These are phyloP conservation scores for Geotrichum bryndzae DNA, from an alignment of 1,139 yeast genomes.

Conservation along the genomic window DNA sequence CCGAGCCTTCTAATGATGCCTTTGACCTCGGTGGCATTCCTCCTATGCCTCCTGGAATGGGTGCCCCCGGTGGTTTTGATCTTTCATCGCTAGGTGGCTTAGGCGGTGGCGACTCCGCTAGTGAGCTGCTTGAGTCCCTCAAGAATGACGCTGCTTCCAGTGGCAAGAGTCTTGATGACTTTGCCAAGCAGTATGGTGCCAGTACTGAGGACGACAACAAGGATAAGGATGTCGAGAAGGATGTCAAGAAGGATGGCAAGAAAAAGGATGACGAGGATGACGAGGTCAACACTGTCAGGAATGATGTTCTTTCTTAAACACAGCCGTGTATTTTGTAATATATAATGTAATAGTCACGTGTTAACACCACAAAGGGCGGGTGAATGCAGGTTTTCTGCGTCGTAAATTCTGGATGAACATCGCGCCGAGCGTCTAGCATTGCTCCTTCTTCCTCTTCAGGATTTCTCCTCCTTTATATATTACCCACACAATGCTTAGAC, in stretches of 20 bases:
- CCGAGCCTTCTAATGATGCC: conserved; percentile 38
- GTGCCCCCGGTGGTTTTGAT: conserved; percentile 27
- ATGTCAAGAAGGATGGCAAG: too few relatives aligned
- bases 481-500: background rate
- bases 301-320: conserved; percentile 3
- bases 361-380: background rate
- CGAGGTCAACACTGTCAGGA: conserved; percentile 2
- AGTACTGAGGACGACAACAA: conserved; percentile 15
- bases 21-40: conserved; percentile 30
- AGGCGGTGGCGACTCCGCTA: conserved; percentile 24
- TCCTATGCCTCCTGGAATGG: conserved; percentile 7
- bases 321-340: background rate
- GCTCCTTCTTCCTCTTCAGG: background rate
- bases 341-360: background rate
- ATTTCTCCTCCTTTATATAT: background rate
- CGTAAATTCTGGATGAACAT: background rate
- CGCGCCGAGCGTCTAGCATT: background rate
- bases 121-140: conserved; percentile 17
- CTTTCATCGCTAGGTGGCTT: conserved; percentile 22
- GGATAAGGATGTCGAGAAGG: conserved; percentile 4
- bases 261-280: conserved; percentile 18
- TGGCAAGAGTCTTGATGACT: conserved; percentile 17
- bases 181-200: conserved; percentile 14
- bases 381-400: background rate
- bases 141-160: conserved; percentile 16